Base-by-base conservation (phyloP, 2,329 filamentous ascomycete species). In the Aspergillus melleus region DNA sequence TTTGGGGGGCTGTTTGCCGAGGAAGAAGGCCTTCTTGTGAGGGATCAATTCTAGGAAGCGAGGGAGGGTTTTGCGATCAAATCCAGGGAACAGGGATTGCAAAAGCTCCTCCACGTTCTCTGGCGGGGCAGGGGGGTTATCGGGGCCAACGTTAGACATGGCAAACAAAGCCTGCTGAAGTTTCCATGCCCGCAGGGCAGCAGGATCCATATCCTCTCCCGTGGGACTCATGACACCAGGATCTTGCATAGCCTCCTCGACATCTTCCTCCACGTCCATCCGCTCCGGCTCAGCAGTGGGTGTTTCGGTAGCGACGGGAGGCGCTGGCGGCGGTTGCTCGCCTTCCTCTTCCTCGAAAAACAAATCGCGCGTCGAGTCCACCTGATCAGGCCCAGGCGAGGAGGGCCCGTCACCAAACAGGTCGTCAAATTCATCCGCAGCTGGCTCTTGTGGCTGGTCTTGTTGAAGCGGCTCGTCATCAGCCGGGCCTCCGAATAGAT, bases 31-130 rank as follows among this genome's bases (percentile, higher is more conserved):
- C 66, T 88, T 88, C 74, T 93, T 92, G 6, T 90, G 88, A 2
- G 91, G 91, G 39, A 99, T 86, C 6, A 98, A 81, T 61, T 92
- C 88, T 68, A 91, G 90, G 80, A 93, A 97, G 47, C 88, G 86
- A 29, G 95, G 86, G 19, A 90, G 85, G 42, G 87, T 85, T 42
- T 91, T 87, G 54, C 87, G 87, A 64, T 91, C 86, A 73, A 94
- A 98, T 9, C 86, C 84, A 1, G 95, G 94, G 79, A 90, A 98
- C 22, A 91, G 84, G 44, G 90, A 88, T 66, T 90, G 88, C 55
- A 96, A 83, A 1, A 93, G 80, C 62, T 96, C 91, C 64, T 89
- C 85, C 22, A 88, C 84, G 24, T 88, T 90, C 74, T 91, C 88
- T 2, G 88, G 87, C 1, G 89, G 86, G 4, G 88, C 85, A 1